These are phyloP conservation scores for Emergomyces orientalis DNA, from an alignment of 2,329 filamentous ascomycete species.

Conservation along the genomic window DNA sequence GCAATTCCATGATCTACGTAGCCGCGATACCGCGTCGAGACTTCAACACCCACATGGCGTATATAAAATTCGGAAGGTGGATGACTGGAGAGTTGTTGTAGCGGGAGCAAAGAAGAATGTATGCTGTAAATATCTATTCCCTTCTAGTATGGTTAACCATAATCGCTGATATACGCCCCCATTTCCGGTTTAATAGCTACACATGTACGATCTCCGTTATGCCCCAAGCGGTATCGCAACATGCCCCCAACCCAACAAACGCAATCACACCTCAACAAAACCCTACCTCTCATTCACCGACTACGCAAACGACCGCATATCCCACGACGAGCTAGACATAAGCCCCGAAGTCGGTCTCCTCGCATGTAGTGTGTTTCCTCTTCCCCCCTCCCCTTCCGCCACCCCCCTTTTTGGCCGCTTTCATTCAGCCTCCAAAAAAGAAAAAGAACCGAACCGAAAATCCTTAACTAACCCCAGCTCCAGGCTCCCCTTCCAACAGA, in stretches of 20 bases:
- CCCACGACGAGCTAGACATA: conserved; percentile 29
- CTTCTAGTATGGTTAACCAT: background rate
- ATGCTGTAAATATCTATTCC: background rate
- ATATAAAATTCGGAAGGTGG: conserved; percentile 28
- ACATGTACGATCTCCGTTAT: conserved; percentile 36
- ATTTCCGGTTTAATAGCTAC: conserved; percentile 22
- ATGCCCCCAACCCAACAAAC: conserved; percentile 23
- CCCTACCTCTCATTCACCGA: conserved; percentile 31
- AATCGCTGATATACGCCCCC: background rate
- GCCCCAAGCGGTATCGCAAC: conserved; percentile 22
- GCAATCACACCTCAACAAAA: conserved; percentile 23
- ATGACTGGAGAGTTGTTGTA: conserved; percentile 29
- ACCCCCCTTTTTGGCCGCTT: background rate
- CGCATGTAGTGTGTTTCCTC: conserved; percentile 26
- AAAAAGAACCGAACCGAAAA: background rate
- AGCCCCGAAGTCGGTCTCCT: conserved; percentile 30
- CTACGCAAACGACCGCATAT: conserved; percentile 20
- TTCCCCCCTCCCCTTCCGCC: background rate
- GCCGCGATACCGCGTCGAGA: conserved; percentile 23
- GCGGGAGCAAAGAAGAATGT: conserved; percentile 27
- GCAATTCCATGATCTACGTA: conserved; percentile 30
- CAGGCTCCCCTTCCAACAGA: conserved; percentile 7
- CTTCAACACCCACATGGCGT: conserved; percentile 29
- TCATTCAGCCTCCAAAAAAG: background rate
- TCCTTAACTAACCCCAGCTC: background rate